A percentile compares a stretch with the other conserved stretches of the same genome.
Evolutionary conservation across 2,329 filamentous ascomycete genomes (phyloP).

Genomic region (Camillea tinctor): DNA sequence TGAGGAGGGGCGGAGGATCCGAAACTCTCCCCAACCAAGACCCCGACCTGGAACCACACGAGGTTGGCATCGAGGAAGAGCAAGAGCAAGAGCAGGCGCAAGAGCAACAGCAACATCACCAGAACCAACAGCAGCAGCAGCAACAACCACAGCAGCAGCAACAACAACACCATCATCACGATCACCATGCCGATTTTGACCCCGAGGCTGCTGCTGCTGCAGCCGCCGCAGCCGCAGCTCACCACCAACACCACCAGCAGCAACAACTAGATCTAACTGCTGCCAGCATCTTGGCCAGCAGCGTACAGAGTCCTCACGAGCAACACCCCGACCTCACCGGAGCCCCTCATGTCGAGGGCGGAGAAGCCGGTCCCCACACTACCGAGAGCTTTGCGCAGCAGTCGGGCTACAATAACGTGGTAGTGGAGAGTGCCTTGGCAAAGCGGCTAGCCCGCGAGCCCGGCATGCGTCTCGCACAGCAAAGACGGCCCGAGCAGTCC

Average conservation of each 20-base stretch:
- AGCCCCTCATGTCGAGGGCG: conserved; percentile 19
- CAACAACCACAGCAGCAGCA: conserved; percentile 24
- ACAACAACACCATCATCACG: conserved; percentile 19
- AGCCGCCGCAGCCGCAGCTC: conserved; percentile 33
- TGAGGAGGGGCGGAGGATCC: conserved; percentile 29
- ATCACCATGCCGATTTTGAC: conserved; percentile 26
- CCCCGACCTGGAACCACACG: conserved; percentile 27
- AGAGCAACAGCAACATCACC: conserved; percentile 16
- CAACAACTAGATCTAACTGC: conserved; percentile 34
- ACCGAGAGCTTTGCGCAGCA: conserved; percentile 48
- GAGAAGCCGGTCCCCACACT: conserved; percentile 28
- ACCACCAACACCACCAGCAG: conserved; percentile 33
- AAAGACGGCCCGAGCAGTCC: conserved; percentile 52
- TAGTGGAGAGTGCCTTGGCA: conserved; percentile 54
- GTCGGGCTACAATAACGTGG: conserved; percentile 46
- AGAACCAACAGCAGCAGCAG: conserved; percentile 20
- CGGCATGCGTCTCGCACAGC: conserved; percentile 49
- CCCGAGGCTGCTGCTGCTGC: conserved; percentile 32
- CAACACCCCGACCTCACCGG: conserved; percentile 31
- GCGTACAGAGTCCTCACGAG: conserved; percentile 30
- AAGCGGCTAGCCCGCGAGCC: conserved; percentile 51
- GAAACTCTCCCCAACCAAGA: conserved; percentile 36
- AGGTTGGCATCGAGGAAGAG: conserved; percentile 21
- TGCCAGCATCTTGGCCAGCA: conserved; percentile 32
- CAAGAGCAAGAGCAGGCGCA: conserved; percentile 13